Percentiles rank a stretch among this genome's conserved stretches.
These are phyloP conservation scores for Podospora sp. DNA, from an alignment of 495 filamentous ascomycete genomes.

Conservation along the genomic window DNA sequence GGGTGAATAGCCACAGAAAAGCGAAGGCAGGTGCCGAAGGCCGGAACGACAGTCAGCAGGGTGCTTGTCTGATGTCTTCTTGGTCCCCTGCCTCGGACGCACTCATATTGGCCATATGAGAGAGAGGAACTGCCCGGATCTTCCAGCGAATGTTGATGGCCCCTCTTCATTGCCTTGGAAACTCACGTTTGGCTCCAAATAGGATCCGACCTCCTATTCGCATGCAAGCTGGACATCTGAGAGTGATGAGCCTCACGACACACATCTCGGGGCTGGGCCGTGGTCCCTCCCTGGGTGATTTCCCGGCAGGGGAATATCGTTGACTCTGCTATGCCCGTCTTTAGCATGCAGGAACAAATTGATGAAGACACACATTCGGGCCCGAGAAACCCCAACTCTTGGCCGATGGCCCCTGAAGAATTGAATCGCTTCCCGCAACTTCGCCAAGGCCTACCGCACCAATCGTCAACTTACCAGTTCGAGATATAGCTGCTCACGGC, in stretches of 20 bases:
- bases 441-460: conserved; percentile 7
- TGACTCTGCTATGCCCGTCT: background rate
- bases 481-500: conserved; percentile 10
- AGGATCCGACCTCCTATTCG: no score
- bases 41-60: background rate
- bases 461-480: conserved; percentile 5
- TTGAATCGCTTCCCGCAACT: background rate
- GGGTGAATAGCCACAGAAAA: background rate
- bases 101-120: no score
- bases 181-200: no score
- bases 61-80: background rate
- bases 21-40: background rate
- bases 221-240: background rate
- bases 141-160: background rate
- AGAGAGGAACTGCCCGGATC: background rate
- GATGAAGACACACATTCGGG: conserved; percentile 33
- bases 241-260: conserved; percentile 18
- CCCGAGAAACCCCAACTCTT: conserved; percentile 21
- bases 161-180: no score
- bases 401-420: background rate
- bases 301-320: background rate
- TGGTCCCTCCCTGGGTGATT: conserved; percentile 10
- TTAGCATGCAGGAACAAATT: conserved; percentile 30
- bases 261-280: conserved; percentile 14
- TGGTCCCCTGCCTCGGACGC: background rate